A percentile compares a stretch with the other conserved stretches of the same genome.
phyloP scores from a whole-genome alignment of 257 asterid genomes.

The Ajuga chamaepitys region DNA sequence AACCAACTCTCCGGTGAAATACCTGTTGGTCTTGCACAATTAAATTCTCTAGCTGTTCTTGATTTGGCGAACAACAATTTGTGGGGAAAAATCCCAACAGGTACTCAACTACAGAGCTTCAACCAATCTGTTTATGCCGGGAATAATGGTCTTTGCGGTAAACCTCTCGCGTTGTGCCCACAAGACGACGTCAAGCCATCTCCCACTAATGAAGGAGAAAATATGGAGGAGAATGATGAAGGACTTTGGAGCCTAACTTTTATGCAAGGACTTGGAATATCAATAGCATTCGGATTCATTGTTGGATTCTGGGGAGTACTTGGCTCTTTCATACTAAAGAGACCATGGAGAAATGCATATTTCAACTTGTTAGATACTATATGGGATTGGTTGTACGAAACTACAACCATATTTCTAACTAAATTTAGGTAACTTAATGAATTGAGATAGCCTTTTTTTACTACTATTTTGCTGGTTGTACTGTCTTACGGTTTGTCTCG shows the following conservation, averaged over 20 bases:
- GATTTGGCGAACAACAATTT: constrained; percentile 29
- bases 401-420: neutral
- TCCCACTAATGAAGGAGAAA: too few relatives aligned
- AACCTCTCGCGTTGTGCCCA: constrained; percentile 15
- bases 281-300: constrained; percentile 14
- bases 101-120: constrained; percentile 26
- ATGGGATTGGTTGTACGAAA: constrained; percentile 13
- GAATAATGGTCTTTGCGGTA: constrained; percentile 23
- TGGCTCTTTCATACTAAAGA: constrained; percentile 16
- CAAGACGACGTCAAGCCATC: too few relatives aligned
- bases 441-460: neutral
- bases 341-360: neutral
- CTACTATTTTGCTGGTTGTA: too few relatives aligned
- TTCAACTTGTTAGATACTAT: neutral
- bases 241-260: neutral
- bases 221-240: neutral
- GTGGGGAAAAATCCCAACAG: constrained; percentile 21
- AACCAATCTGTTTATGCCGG: constrained; percentile 19
- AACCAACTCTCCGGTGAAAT: constrained; percentile 28
- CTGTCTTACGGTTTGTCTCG: too few relatives aligned
- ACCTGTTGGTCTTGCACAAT: constrained; percentile 11
- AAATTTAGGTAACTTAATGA: neutral
- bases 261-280: neutral
- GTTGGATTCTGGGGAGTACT: constrained; percentile 27
- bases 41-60: constrained; percentile 13